Evolutionary conservation across 106 monocot species (phyloP).

Genomic region (Dactylorhiza incarnata): DNA sequence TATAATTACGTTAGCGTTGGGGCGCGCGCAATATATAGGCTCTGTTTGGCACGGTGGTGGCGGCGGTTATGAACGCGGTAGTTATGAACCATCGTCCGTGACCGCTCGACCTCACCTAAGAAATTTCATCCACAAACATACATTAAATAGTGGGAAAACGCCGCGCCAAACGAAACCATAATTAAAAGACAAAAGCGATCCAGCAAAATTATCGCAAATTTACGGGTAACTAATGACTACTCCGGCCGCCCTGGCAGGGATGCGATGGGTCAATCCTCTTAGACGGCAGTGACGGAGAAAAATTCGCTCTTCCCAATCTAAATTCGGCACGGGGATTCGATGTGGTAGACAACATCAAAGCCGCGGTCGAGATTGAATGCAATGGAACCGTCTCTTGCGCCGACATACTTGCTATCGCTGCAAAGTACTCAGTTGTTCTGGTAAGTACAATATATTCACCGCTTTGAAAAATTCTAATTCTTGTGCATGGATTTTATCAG

Average conservation of each 20-base stretch:
- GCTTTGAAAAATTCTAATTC: too few relatives aligned
- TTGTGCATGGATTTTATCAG: too few relatives aligned
- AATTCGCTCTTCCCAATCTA: slow-evolving; percentile 37
- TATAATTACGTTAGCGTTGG: neutral
- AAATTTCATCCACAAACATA: neutral
- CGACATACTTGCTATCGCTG: slow-evolving; percentile 61
- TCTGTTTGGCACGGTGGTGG: neutral
- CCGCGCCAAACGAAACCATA: too few relatives aligned
- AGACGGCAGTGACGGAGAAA: slow-evolving; percentile 51
- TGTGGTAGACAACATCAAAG: slow-evolving; percentile 53
- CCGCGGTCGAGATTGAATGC: slow-evolving; percentile 50
- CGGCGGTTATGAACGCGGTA: too few relatives aligned
- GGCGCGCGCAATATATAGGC: neutral
- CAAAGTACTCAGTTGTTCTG: slow-evolving; percentile 44
- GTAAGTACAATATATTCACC: too few relatives aligned
- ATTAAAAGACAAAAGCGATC: neutral
- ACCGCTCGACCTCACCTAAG: neutral
- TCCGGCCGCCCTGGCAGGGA: slow-evolving; percentile 23
- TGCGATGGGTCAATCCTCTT: slow-evolving; percentile 63
- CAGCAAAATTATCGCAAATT: neutral
- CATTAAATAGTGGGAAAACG: too few relatives aligned
- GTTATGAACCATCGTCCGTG: too few relatives aligned
- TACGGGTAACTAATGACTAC: neutral
- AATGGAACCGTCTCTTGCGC: slow-evolving; percentile 56
- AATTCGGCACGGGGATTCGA: slow-evolving; percentile 63